Evolutionary conservation across 768 basidiomycete genomes (phyloP).

Genomic region (Naganishia onofrii): DNA sequence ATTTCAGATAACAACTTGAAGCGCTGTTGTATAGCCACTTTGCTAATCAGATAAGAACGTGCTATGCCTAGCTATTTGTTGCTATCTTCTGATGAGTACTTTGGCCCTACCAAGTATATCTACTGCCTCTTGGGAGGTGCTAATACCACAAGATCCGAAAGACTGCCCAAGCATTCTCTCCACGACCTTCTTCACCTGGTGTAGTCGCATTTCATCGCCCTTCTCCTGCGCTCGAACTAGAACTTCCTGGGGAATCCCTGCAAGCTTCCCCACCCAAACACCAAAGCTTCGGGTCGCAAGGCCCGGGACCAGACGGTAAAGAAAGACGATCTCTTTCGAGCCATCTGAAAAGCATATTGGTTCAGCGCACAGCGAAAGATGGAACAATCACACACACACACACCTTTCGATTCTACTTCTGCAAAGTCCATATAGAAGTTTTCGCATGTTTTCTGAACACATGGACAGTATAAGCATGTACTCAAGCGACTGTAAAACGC

Average conservation of each 20-base stretch:
- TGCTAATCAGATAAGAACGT: neutral
- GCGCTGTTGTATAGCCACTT: neutral
- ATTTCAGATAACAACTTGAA: neutral
- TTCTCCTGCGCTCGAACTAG: constrained; percentile 61
- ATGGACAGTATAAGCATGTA: constrained; percentile 50
- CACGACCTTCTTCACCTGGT: neutral
- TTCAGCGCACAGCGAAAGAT: no score
- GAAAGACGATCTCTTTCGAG: constrained; percentile 74
- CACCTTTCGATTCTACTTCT: constrained; percentile 61
- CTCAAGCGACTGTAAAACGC: neutral
- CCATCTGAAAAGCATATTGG: constrained; percentile 57
- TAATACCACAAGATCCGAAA: neutral
- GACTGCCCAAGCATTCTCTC: neutral
- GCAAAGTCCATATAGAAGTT: constrained; percentile 86
- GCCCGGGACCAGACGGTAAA: constrained; percentile 72
- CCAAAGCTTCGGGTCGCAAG: constrained; percentile 80
- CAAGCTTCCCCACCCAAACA: constrained; percentile 69
- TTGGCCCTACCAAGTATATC: neutral
- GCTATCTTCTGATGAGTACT: neutral
- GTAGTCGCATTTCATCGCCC: constrained; percentile 30
- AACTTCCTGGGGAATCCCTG: constrained; percentile 71
- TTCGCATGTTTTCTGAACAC: constrained; percentile 56
- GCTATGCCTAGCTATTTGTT: neutral
- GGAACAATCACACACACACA: neutral
- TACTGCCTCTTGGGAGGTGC: neutral